Conservation (phyloP, 2,329 filamentous ascomycete genomes). For the Mycosphaerella arachidis region DNA sequence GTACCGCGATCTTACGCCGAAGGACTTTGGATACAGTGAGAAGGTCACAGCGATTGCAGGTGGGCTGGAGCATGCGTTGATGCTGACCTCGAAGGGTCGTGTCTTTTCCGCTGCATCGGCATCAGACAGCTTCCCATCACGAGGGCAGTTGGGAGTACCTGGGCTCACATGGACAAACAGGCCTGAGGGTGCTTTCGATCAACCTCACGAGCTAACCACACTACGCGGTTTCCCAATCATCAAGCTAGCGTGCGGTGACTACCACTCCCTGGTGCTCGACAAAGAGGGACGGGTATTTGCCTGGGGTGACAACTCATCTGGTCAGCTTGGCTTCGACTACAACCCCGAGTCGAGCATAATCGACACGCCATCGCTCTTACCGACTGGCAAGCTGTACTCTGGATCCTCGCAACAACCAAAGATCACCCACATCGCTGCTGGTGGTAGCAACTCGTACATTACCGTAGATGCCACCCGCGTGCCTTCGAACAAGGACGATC, state of each 20-base stretch:
- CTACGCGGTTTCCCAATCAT: conserved; percentile 67
- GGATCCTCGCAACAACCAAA: conserved; percentile 58
- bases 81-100: conserved; percentile 79
- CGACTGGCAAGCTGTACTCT: conserved; percentile 68
- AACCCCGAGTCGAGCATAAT: conserved; percentile 58
- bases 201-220: conserved; percentile 71
- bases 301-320: conserved; percentile 86
- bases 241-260: conserved; percentile 77
- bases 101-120: conserved; percentile 86
- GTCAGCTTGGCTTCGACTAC: conserved; percentile 82
- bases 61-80: conserved; percentile 78
- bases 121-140: conserved; percentile 69
- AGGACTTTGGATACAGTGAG: conserved; percentile 62
- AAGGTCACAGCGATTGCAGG: conserved; percentile 68
- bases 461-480: conserved; percentile 70
- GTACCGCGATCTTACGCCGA: conserved; percentile 68
- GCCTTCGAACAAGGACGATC: conserved; percentile 37
- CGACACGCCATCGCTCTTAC: conserved; percentile 66
- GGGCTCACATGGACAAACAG: conserved; percentile 75
- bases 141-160: conserved; percentile 82
- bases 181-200: conserved; percentile 72
- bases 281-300: conserved; percentile 71
- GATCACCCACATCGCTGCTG: conserved; percentile 76
- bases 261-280: conserved; percentile 77
- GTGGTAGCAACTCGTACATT: conserved; percentile 83